These are phyloP conservation scores for Boehmeria nivea DNA, from an alignment of 306 rosid species.

Conservation along the genomic window DNA sequence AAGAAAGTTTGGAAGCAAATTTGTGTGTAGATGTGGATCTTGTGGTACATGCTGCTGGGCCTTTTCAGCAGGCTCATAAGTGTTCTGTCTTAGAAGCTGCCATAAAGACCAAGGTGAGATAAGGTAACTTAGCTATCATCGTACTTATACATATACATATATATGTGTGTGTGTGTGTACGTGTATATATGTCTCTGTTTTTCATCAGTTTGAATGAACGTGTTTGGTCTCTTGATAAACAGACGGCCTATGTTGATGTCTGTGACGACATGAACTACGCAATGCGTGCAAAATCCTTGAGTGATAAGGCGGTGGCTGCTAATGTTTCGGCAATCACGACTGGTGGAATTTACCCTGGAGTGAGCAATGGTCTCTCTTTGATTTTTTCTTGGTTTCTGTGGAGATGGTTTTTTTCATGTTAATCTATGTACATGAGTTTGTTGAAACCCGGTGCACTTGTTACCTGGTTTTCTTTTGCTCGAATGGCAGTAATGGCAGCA, in stretches of 20 bases:
- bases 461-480: slow-evolving; percentile 8
- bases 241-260: slow-evolving; percentile 88
- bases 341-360: slow-evolving; percentile 90
- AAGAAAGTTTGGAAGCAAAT: slow-evolving; percentile 14
- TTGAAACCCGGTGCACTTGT: not conserved
- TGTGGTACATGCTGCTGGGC: slow-evolving; percentile 94
- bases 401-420: too few species aligned
- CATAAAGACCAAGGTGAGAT: slow-evolving; percentile 62
- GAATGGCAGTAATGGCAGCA: slow-evolving; percentile 81
- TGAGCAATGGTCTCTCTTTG: slow-evolving; percentile 70
- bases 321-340: slow-evolving; percentile 85
- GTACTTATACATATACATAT: too few species aligned
- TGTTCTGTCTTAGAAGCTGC: slow-evolving; percentile 92
- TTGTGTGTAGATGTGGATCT: slow-evolving; percentile 73
- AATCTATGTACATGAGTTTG: too few species aligned
- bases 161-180: too few species aligned
- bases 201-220: not conserved
- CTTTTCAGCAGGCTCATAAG: slow-evolving; percentile 70
- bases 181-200: not conserved
- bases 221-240: slow-evolving; percentile 17
- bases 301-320: slow-evolving; percentile 56
- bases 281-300: slow-evolving; percentile 59
- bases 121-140: too few species aligned
- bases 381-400: not conserved
- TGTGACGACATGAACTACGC: slow-evolving; percentile 78